Conservation (phyloP, 345 rosid genomes). For the Leavenworthia alabamica region DNA sequence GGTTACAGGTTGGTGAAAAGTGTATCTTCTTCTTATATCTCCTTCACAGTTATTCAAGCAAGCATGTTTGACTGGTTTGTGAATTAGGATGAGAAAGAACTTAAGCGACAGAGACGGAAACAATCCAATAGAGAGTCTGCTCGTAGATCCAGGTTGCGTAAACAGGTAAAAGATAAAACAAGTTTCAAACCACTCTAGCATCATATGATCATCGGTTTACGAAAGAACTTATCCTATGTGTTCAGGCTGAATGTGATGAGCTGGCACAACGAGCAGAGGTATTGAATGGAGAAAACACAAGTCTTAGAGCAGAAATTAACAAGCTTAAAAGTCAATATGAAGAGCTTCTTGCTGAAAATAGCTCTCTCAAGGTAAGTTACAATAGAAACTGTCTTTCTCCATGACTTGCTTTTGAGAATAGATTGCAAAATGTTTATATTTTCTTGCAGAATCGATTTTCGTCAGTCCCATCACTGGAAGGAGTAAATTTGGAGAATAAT, state of each 20-base stretch:
- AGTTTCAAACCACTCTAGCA: not conserved
- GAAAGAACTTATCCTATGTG: not conserved
- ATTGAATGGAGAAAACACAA: constrained; percentile 75
- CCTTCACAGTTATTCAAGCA: not conserved
- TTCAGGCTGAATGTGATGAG: constrained; percentile 94
- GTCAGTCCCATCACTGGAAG: constrained; percentile 44
- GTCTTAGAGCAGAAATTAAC: constrained; percentile 68
- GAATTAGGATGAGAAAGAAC: constrained; percentile 81
- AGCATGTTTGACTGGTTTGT: not conserved
- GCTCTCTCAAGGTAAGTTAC: constrained; percentile 60
- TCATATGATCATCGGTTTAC: not conserved
- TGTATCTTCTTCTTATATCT: not conserved
- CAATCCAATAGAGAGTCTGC: constrained; percentile 98
- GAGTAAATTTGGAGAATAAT: constrained; percentile 40
- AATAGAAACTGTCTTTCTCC: not conserved
- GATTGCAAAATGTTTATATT: not conserved
- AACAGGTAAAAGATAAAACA: constrained; percentile 51
- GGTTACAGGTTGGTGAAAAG: constrained; percentile 61
- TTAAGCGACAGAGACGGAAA: constrained; percentile 87
- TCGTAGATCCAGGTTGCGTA: constrained; percentile 88
- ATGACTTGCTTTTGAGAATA: not conserved
- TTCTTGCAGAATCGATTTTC: constrained; percentile 57
- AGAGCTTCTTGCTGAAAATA: constrained; percentile 64
- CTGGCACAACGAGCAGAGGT: constrained; percentile 80
- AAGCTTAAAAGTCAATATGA: constrained; percentile 62